Evolutionary conservation across 768 basidiomycete genomes (phyloP), one percentile per base, ranked within the genome.

Genomic region (Suillus subluteus): DNA sequence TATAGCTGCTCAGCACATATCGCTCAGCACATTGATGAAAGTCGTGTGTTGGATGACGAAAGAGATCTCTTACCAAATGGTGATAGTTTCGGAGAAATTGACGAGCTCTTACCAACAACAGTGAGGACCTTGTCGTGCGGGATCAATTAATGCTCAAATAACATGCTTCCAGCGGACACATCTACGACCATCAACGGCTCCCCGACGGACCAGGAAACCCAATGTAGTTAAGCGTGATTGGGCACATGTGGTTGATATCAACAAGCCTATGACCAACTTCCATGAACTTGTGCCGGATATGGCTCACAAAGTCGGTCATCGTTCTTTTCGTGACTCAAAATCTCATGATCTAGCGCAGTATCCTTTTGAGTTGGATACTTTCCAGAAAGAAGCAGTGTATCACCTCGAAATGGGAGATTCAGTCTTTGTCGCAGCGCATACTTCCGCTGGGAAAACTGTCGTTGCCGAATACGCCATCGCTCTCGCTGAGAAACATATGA

Each of bases 371-470:
- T 85, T 99, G 38, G 98, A 99, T 77, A 96, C 91, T 0, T 99
- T 99, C 81, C 98, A 99, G 78, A 99, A 98, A 76, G 95, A 99
- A 76, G 98, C 98, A 1, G 94, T 99, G 8, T 98, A 98, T 78
- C 96, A 98, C 78, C 84, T 99, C 21, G 98, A 99, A 77, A 88
- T 93, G 83, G 98, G 96, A 11, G 94, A 99, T 70, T 97, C 95
- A 15, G 97, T 99, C 21, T 99, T 99, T 75, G 96, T 99, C n/a
- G 98, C 98, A 16, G 98, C 98, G 6, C 98, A 99, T 79, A 99
- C 98, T 4, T 96, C 94, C n/a, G 98, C 98, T 18, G 98, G 98
- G 41, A 99, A 99, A 79, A 99, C 98, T 2, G 98, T 99, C 21
- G 98, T 99, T 9, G 98, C 98, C 0, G 98, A 99, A 74, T 99